Evolutionary conservation across 164 flowering plant species (phyloP).

Genomic region (Magnolia officinalis): DNA sequence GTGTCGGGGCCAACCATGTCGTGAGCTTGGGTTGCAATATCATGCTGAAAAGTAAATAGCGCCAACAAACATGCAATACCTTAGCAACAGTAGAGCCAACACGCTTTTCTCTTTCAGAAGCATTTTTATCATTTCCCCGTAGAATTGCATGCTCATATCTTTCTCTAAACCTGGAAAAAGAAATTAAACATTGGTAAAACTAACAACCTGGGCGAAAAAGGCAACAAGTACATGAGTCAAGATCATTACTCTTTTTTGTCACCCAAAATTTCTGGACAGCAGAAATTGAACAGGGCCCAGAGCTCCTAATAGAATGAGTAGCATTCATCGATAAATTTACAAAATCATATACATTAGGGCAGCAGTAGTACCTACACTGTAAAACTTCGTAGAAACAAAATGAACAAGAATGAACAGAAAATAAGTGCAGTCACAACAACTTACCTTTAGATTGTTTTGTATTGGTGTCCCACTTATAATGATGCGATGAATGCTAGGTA

Average conservation of each 20-base stretch:
- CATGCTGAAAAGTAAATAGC: not conserved
- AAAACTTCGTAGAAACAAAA: not conserved
- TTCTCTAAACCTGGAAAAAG: slow-evolving; percentile 65
- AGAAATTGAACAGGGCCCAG: slow-evolving; percentile 95
- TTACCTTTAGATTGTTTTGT: slow-evolving; percentile 94
- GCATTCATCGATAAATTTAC: slow-evolving; percentile 6
- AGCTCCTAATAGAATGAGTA: slow-evolving; percentile 52
- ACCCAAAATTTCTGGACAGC: slow-evolving; percentile 86
- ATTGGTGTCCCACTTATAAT: slow-evolving; percentile 96
- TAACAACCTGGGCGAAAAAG: not conserved
- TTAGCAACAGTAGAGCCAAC: slow-evolving; percentile 87
- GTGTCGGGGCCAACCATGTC: not conserved
- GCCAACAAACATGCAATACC: slow-evolving; percentile 36
- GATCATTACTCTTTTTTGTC: slow-evolving; percentile 69
- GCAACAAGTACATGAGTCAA: not conserved
- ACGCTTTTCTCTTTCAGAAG: slow-evolving; percentile 80
- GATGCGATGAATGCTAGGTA: slow-evolving; percentile 81
- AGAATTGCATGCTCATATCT: slow-evolving; percentile 67
- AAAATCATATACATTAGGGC: not conserved
- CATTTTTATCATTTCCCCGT: slow-evolving; percentile 91
- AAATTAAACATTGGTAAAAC: not conserved
- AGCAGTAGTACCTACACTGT: not conserved
- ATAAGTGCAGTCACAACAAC: not conserved
- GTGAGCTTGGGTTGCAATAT: not conserved
- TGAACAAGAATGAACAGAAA: not conserved